Evolutionary conservation across 768 basidiomycete genomes (phyloP).

Genomic region (Trichaptum fuscoviolaceum): DNA sequence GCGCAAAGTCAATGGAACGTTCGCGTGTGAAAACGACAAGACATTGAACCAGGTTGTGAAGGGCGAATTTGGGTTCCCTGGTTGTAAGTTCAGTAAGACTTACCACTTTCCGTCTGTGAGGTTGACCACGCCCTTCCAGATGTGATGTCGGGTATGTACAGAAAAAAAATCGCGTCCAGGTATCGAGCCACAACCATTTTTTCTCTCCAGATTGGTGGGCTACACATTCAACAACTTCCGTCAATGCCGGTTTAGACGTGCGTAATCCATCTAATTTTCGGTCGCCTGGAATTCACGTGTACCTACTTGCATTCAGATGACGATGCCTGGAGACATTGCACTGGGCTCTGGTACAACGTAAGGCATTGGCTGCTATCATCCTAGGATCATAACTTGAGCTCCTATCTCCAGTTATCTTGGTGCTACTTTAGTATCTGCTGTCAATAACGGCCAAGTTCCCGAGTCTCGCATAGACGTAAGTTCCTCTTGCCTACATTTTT

Average conservation of each 20-base stretch:
- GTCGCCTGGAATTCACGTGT: neutral
- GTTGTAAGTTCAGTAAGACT: conserved; percentile 35
- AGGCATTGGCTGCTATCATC: neutral
- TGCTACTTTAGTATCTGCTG: conserved; percentile 10
- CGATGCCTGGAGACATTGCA: conserved; percentile 58
- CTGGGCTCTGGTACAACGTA: conserved; percentile 35
- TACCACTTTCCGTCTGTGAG: neutral
- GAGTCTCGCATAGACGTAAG: conserved; percentile 15
- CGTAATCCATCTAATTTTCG: conserved; percentile 15
- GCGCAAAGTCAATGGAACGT: conserved; percentile 45
- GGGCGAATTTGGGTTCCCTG: conserved; percentile 61
- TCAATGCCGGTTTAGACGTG: conserved; percentile 60
- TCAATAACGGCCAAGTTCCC: conserved; percentile 10
- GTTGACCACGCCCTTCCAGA: conserved; percentile 13
- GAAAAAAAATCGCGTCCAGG: conserved; percentile 22
- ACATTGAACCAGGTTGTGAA: conserved; percentile 58
- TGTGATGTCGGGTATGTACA: conserved; percentile 20
- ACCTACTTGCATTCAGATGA: conserved; percentile 7
- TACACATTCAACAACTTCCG: conserved; percentile 54
- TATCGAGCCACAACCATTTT: conserved; percentile 26
- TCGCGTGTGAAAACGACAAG: conserved; percentile 60
- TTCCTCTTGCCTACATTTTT: neutral
- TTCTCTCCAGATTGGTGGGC: conserved; percentile 54
- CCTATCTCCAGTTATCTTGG: conserved; percentile 12
- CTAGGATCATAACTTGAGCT: neutral